phyloP scores from a whole-genome alignment of 2,329 filamentous ascomycete genomes.

The Diaporthe batatas region DNA sequence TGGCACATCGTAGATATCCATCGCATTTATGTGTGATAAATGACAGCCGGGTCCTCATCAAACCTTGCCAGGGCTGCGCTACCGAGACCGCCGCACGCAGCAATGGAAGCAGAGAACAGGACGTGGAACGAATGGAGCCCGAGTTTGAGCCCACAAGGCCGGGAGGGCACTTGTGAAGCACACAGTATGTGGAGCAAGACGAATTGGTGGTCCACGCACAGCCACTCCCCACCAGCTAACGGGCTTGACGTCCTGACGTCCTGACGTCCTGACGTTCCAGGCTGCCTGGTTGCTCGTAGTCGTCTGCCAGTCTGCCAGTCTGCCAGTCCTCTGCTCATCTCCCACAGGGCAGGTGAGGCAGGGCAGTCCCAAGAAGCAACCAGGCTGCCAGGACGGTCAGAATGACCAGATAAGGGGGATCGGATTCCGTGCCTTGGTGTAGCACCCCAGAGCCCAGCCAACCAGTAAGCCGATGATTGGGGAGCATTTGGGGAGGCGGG shows the following conservation, averaged over 20 bases:
- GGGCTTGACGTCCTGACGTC: not conserved
- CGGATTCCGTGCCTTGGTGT: not conserved
- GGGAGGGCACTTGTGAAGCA: slow-evolving; percentile 4
- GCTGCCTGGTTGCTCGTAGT: slow-evolving; percentile 16
- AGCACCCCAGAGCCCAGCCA: not conserved
- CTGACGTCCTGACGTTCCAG: not conserved
- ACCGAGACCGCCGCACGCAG: not conserved
- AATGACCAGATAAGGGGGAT: not conserved
- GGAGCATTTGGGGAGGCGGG: not conserved
- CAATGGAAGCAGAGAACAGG: slow-evolving; percentile 27
- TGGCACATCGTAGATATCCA: not conserved
- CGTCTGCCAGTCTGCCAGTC: slow-evolving; percentile 7
- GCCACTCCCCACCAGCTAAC: slow-evolving; percentile 32
- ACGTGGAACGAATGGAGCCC: slow-evolving; percentile 7
- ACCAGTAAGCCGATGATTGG: not conserved
- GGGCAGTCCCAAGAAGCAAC: slow-evolving; percentile 7
- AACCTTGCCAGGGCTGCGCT: slow-evolving; percentile 18
- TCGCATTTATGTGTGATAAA: slow-evolving; percentile 16
- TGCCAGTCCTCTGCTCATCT: slow-evolving; percentile 27
- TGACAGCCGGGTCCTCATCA: slow-evolving; percentile 34
- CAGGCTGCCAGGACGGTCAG: not conserved
- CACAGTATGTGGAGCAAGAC: slow-evolving; percentile 3
- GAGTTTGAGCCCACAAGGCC: slow-evolving; percentile 18
- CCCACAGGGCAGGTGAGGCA: not conserved
- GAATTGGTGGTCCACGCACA: slow-evolving; percentile 27